These are phyloP conservation scores for Naegleria lovaniensis DNA, from an alignment of 208 protist species.

Conservation along the genomic window DNA sequence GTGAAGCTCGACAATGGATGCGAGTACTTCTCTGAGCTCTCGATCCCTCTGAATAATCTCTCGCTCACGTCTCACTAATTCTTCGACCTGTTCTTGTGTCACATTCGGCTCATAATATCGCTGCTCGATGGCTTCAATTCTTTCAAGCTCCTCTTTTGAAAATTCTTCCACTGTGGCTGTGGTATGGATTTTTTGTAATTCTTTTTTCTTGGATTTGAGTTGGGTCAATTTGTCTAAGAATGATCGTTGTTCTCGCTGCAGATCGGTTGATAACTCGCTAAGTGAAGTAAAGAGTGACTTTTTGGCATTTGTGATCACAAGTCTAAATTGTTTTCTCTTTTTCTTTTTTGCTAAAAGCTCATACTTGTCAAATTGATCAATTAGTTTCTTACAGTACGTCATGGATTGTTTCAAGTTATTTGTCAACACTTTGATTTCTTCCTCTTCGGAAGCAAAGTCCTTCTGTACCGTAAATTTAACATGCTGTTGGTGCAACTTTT, in stretches of 20 bases:
- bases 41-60: constrained; percentile 9
- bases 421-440: background rate
- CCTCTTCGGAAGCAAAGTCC: background rate
- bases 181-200: background rate
- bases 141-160: background rate
- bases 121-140: background rate
- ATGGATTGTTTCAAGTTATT: background rate
- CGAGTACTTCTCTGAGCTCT: background rate
- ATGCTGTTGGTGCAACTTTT: background rate
- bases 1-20: background rate
- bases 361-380: background rate
- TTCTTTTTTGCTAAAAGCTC: background rate
- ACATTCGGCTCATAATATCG: background rate
- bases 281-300: background rate
- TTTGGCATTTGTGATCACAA: background rate
- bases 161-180: background rate
- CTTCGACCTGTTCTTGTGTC: background rate
- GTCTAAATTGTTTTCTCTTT: background rate
- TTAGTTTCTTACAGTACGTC: background rate
- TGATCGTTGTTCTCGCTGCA: background rate
- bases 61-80: background rate
- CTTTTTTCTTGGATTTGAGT: constrained; percentile 8
- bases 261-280: background rate
- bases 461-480: background rate
- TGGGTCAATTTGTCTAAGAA: background rate